Conservation (phyloP, 352 stramenopile genomes). For the Phytophthora palmivora region DNA sequence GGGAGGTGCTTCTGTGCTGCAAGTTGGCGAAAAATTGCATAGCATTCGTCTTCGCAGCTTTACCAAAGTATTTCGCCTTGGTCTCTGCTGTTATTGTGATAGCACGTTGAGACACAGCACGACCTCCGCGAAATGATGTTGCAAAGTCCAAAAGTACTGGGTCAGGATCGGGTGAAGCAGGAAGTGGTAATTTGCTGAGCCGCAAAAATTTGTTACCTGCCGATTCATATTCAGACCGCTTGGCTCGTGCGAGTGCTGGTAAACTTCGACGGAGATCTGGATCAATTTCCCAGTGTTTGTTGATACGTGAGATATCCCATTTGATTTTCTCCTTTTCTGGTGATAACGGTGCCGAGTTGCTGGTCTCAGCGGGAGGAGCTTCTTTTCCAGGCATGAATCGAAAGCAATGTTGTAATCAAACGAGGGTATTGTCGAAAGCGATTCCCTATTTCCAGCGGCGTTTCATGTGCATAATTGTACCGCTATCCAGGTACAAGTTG, state of each 20-base stretch:
- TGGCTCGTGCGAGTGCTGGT: slow-evolving; percentile 61
- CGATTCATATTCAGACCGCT: slow-evolving; percentile 54
- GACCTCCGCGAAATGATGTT: slow-evolving; percentile 29
- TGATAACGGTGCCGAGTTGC: not conserved
- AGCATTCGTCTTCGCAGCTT: slow-evolving; percentile 57
- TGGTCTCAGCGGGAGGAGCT: slow-evolving; percentile 5
- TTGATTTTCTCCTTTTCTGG: slow-evolving; percentile 15
- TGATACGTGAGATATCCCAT: slow-evolving; percentile 80
- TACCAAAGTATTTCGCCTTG: slow-evolving; percentile 77
- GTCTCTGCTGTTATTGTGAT: slow-evolving; percentile 56
- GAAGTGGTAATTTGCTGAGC: slow-evolving; percentile 62
- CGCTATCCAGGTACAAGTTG: slow-evolving; percentile 23
- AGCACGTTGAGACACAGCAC: slow-evolving; percentile 39
- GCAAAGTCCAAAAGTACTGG: slow-evolving; percentile 41
- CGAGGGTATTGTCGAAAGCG: too few species aligned
- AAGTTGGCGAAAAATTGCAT: slow-evolving; percentile 75
- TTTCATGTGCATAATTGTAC: slow-evolving; percentile 30
- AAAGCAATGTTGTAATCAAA: too few species aligned
- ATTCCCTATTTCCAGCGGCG: slow-evolving; percentile 24
- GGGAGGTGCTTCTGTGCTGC: slow-evolving; percentile 70
- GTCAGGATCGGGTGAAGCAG: slow-evolving; percentile 33
- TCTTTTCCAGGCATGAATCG: slow-evolving; percentile 36
- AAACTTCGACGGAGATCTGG: slow-evolving; percentile 60
- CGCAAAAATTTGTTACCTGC: slow-evolving; percentile 70
- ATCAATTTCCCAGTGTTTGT: slow-evolving; percentile 81